Base-by-base conservation (phyloP, 345 rosid species). In the Cardamine resedifolia region DNA sequence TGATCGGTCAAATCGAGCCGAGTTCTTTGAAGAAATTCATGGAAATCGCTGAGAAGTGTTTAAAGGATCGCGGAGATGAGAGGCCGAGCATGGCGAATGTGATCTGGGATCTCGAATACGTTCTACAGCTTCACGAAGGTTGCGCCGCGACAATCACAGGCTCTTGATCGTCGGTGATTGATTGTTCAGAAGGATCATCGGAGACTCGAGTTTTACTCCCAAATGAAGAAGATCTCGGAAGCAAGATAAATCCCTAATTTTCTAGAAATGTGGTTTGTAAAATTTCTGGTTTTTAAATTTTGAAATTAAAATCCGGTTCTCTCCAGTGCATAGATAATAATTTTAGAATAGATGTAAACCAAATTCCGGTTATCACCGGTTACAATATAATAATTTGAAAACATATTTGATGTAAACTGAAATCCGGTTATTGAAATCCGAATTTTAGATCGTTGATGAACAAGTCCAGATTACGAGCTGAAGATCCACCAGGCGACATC, bases 1-100 rank as follows among this genome's bases (percentile, higher is more conserved):
- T 75, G 39, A 19, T 14, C 2, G 56, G 41, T 2, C 69, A 75
- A 12, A 61, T 68, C 38, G 39, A 75, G 2, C 30, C 38, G 5
- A 62, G 1, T 3, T 52, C 33, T 0, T 20, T 73, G 23, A 80
- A 73, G 56, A 90, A 85, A 64, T 85, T 84, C 18, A 49, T 60
- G 3, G 88, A 84, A 44, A 75, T 73, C 2, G 81, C 75, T 2
- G 83, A 84, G 77, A 85, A 83, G 61, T 90, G 97, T 79, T 69
- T 88, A 81, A 76, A 68, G 14, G 90, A 85, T 18, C 60, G 72
- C 33, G 83, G 78, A 0, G 51, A 31, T 0, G 83, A 82, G 63
- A 79, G 90, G 71, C 87, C 90, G 18, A 49, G 48, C 0, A 90
- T 90, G 92, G 76, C 47, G 4, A 85, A 79, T 58, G 88, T 87